Evolutionary conservation across 495 filamentous ascomycete genomes (phyloP).

Genomic region (Rostrohypoxylon terebratum): DNA sequence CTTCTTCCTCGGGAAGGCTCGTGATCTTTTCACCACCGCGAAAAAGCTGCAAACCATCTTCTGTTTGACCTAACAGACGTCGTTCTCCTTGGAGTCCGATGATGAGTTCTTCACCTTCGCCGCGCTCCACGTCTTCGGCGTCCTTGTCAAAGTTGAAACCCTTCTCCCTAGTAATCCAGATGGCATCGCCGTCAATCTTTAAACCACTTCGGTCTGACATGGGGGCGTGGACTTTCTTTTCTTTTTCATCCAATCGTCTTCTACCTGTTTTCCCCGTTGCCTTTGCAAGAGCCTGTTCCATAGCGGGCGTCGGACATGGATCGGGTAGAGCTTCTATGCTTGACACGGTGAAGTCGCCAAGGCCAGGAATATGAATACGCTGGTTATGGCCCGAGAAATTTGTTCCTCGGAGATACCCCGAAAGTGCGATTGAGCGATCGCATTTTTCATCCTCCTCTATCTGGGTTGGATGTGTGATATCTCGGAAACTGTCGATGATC

Average conservation of each 20-base stretch:
- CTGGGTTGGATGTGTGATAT: constrained; percentile 90
- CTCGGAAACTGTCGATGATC: constrained; percentile 91
- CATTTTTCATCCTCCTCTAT: constrained; percentile 89
- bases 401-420: constrained; percentile 94
- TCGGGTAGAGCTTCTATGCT: constrained; percentile 89
- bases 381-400: constrained; percentile 91
- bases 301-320: constrained; percentile 92
- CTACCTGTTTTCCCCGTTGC: constrained; percentile 80
- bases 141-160: constrained; percentile 82
- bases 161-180: constrained; percentile 69
- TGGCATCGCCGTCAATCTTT: constrained; percentile 69
- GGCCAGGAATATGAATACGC: constrained; percentile 89
- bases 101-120: constrained; percentile 92
- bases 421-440: constrained; percentile 89
- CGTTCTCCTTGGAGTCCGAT: constrained; percentile 88
- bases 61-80: constrained; percentile 81
- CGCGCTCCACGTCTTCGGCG: constrained; percentile 74
- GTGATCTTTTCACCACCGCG: constrained; percentile 76
- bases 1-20: constrained; percentile 68
- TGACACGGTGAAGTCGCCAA: constrained; percentile 91
- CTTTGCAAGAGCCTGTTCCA: constrained; percentile 86
- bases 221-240: constrained; percentile 93
- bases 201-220: constrained; percentile 98
- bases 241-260: constrained; percentile 88
- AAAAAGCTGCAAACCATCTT: constrained; percentile 86